A percentile compares a stretch with the other conserved stretches of the same genome.
These are phyloP conservation scores for Colletotrichum sublineola DNA, from an alignment of 2,329 filamentous ascomycete genomes.

Conservation along the genomic window DNA sequence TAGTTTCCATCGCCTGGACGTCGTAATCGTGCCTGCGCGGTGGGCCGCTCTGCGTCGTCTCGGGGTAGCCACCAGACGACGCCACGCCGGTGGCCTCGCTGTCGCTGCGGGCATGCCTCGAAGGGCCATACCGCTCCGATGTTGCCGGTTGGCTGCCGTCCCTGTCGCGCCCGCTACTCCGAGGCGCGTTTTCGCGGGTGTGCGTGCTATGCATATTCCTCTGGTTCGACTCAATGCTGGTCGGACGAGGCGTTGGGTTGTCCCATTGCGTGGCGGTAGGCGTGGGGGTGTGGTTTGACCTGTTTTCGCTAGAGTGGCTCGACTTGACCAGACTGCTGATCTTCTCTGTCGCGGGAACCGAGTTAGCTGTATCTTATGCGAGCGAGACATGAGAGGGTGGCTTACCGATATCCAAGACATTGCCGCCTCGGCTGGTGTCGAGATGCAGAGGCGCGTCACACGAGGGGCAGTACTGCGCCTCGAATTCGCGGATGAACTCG, in stretches of 20 bases:
- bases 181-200: slow-evolving; percentile 54
- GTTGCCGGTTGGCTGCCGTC: slow-evolving; percentile 63
- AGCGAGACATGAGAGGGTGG: slow-evolving; percentile 6
- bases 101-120: slow-evolving; percentile 78
- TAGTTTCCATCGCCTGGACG: slow-evolving; percentile 94
- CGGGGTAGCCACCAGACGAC: slow-evolving; percentile 84
- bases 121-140: slow-evolving; percentile 60
- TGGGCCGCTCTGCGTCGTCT: slow-evolving; percentile 77
- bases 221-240: slow-evolving; percentile 61
- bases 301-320: slow-evolving; percentile 75
- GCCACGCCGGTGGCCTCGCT: slow-evolving; percentile 81
- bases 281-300: slow-evolving; percentile 65
- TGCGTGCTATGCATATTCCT: slow-evolving; percentile 51
- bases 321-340: slow-evolving; percentile 93
- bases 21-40: slow-evolving; percentile 92
- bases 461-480: slow-evolving; percentile 92
- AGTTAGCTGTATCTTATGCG: slow-evolving; percentile 36
- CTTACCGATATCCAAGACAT: slow-evolving; percentile 90
- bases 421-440: slow-evolving; percentile 92
- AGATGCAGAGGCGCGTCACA: slow-evolving; percentile 93
- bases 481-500: slow-evolving; percentile 95
- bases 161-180: slow-evolving; percentile 55
- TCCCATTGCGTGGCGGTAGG: slow-evolving; percentile 79
- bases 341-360: slow-evolving; percentile 76
- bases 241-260: slow-evolving; percentile 68